phyloP scores from a whole-genome alignment of 169 alveolate genomes.

The Cryptosporidium sp. region DNA sequence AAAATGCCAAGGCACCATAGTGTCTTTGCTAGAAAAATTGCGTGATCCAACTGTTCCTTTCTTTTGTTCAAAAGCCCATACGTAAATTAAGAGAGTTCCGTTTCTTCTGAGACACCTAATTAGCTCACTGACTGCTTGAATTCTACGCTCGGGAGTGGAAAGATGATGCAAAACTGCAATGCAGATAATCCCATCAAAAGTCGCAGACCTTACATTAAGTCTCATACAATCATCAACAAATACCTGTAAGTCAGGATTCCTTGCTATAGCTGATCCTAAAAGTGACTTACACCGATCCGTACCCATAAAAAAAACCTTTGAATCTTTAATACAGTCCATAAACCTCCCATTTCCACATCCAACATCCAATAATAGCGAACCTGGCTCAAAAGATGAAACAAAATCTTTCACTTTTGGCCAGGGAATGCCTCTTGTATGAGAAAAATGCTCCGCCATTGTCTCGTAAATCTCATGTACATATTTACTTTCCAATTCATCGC shows the following conservation, averaged over 20 bases:
- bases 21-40: slow-evolving; percentile 48
- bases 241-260: slow-evolving; percentile 18
- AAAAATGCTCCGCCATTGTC: slow-evolving; percentile 76
- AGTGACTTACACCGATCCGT: slow-evolving; percentile 65
- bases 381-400: slow-evolving; percentile 69
- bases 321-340: slow-evolving; percentile 59
- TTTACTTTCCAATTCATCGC: slow-evolving; percentile 40
- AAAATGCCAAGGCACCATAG: slow-evolving; percentile 76
- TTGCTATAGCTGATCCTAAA: slow-evolving; percentile 24
- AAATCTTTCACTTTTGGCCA: slow-evolving; percentile 76
- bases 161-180: slow-evolving; percentile 76
- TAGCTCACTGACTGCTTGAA: slow-evolving; percentile 55
- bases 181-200: slow-evolving; percentile 72
- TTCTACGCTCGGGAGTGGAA: slow-evolving; percentile 61
- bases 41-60: slow-evolving; percentile 75
- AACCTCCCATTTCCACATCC: slow-evolving; percentile 77
- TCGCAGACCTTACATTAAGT: slow-evolving; percentile 38
- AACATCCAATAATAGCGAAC: slow-evolving; percentile 64
- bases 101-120: slow-evolving; percentile 45
- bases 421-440: slow-evolving; percentile 73
- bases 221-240: slow-evolving; percentile 54
- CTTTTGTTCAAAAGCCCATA: slow-evolving; percentile 75
- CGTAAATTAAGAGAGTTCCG: slow-evolving; percentile 67
- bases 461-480: slow-evolving; percentile 73
- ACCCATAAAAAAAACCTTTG: slow-evolving; percentile 52